A percentile compares a stretch with the other conserved stretches of the same genome.
phyloP scores from a whole-genome alignment of 2,329 filamentous ascomycete species.

The Venturia aucupariae region DNA sequence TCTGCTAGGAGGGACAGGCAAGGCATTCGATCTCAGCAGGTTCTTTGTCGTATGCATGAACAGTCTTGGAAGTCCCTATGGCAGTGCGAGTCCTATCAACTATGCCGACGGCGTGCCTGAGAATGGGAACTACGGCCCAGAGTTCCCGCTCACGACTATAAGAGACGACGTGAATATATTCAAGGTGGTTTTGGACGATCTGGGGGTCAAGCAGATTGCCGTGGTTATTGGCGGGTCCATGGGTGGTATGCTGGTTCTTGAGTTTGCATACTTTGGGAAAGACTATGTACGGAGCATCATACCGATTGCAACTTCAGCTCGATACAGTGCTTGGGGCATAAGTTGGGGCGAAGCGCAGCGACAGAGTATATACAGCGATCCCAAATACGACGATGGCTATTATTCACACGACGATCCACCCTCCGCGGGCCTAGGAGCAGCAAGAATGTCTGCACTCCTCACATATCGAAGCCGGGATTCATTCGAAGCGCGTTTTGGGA shows the following conservation, averaged over 20 bases:
- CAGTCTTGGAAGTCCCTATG: slow-evolving; percentile 76
- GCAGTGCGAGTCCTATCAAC: slow-evolving; percentile 80
- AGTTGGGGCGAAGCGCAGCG: slow-evolving; percentile 85
- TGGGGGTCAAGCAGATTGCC: slow-evolving; percentile 70
- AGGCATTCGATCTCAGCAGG: slow-evolving; percentile 69
- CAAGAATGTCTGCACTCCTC: slow-evolving; percentile 90
- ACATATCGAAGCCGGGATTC: slow-evolving; percentile 96
- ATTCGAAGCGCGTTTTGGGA: slow-evolving; percentile 89
- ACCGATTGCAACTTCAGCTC: slow-evolving; percentile 74
- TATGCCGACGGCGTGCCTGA: slow-evolving; percentile 69
- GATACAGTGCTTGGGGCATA: slow-evolving; percentile 83
- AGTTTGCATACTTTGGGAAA: slow-evolving; percentile 85
- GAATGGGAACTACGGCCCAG: slow-evolving; percentile 78
- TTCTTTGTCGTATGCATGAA: slow-evolving; percentile 87
- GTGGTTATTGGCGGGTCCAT: slow-evolving; percentile 76
- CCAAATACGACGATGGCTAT: slow-evolving; percentile 96
- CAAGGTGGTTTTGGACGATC: slow-evolving; percentile 68
- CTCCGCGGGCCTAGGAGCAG: slow-evolving; percentile 76
- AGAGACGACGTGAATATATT: slow-evolving; percentile 89
- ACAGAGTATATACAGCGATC: slow-evolving; percentile 94
- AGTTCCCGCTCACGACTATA: slow-evolving; percentile 92
- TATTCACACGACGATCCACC: slow-evolving; percentile 57
- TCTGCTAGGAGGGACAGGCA: slow-evolving; percentile 65
- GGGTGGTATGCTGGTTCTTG: slow-evolving; percentile 82
- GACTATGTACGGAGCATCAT: slow-evolving; percentile 74